Evolutionary conservation across 768 basidiomycete species (phyloP).

Genomic region (Pseudohyphozyma bogoriensis): DNA sequence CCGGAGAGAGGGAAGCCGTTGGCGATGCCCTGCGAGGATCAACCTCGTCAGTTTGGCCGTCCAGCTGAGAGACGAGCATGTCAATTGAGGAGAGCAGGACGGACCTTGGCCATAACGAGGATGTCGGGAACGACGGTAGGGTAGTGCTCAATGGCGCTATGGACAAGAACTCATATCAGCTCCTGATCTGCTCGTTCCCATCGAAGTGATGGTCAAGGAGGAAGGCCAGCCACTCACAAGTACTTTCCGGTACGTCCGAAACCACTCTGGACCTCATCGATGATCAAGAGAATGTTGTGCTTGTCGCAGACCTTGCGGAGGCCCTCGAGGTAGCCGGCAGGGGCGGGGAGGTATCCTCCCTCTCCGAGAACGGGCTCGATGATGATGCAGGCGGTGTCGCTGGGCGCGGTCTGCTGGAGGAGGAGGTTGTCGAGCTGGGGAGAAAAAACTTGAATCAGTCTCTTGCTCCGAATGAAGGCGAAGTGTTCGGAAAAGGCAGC

Average conservation of each 20-base stretch:
- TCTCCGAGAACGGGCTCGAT: constrained; percentile 90
- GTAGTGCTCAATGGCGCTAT: constrained; percentile 52
- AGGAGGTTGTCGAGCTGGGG: constrained; percentile 67
- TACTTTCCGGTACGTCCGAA: constrained; percentile 77
- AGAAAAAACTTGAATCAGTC: too few relatives aligned
- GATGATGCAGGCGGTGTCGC: constrained; percentile 85
- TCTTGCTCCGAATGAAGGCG: neutral
- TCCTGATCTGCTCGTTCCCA: neutral
- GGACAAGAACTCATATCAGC: neutral
- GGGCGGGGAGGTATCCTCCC: constrained; percentile 88
- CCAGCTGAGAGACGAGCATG: neutral
- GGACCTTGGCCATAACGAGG: constrained; percentile 67
- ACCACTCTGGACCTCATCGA: constrained; percentile 61
- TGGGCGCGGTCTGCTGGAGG: constrained; percentile 67
- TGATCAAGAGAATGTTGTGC: constrained; percentile 70
- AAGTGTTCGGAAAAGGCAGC: neutral
- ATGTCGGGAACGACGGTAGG: constrained; percentile 81
- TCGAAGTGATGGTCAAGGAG: neutral
- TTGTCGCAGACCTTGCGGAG: constrained; percentile 76
- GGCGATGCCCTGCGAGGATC: constrained; percentile 57
- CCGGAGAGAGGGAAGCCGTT: constrained; percentile 92
- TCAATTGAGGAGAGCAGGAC: constrained; percentile 37
- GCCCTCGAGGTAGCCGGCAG: constrained; percentile 65
- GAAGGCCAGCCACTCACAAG: constrained; percentile 42
- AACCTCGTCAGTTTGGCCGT: neutral